Conservation (phyloP, 371 early-diverging fungal species). For the Furculomyces boomerangus region DNA sequence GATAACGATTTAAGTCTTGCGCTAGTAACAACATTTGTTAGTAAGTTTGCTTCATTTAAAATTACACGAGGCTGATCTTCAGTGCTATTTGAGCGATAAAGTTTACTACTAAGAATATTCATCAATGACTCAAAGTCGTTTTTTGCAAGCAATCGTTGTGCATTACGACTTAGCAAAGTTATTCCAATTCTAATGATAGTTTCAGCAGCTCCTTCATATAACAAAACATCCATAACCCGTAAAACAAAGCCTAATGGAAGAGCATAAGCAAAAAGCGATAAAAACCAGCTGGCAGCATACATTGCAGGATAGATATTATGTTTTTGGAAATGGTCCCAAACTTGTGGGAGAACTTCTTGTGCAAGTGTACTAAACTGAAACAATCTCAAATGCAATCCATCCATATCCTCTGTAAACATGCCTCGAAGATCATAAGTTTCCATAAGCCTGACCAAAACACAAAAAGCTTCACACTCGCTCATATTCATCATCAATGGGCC, state of each 20-base stretch:
- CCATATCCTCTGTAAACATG: conserved; percentile 71
- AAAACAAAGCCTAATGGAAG: conserved; percentile 58
- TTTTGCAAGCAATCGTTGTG: conserved; percentile 37
- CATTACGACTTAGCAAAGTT: conserved; percentile 64
- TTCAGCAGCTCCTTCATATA: conserved; percentile 69
- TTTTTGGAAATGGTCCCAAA: conserved; percentile 48
- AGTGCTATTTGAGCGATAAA: conserved; percentile 50
- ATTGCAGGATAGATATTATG: conserved; percentile 71
- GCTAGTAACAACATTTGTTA: conserved; percentile 44
- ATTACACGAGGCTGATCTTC: conserved; percentile 39
- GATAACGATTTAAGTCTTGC: conserved; percentile 52
- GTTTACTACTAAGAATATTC: conserved; percentile 52
- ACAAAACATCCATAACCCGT: conserved; percentile 65
- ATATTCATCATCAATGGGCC: conserved; percentile 81
- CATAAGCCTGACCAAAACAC: conserved; percentile 75
- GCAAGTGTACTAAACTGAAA: conserved; percentile 69
- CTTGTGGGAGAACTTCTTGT: conserved; percentile 52
- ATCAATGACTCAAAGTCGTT: conserved; percentile 72
- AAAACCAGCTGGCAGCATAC: conserved; percentile 85
- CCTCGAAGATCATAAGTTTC: conserved; percentile 58
- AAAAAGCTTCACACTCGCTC: conserved; percentile 91
- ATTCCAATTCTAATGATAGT: conserved; percentile 76
- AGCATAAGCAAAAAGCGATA: conserved; percentile 80
- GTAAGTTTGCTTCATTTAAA: conserved; percentile 55
- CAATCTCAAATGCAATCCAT: conserved; percentile 54